Evolutionary conservation across 2,329 filamentous ascomycete species (phyloP), one percentile per base, ranked within the genome.

Genomic region (Pseudogymnoascus sp.): DNA sequence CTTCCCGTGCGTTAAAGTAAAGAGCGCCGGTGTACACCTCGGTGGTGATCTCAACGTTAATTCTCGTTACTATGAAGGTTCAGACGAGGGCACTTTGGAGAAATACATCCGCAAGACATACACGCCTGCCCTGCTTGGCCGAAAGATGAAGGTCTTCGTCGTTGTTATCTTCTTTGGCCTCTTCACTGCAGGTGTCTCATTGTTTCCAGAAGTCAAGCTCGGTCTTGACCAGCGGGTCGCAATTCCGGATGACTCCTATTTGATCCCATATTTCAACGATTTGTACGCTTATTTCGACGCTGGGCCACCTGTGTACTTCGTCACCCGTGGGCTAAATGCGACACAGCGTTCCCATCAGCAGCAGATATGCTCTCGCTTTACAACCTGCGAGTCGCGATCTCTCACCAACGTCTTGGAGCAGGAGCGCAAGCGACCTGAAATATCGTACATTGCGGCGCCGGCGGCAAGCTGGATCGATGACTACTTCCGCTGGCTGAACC

Each of bases 391-490:
- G 68, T 81, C 87, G 39, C 84, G 89, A 65, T 97, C 93, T 0
- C 80, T 99, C 3, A 86, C 92, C 41, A 97, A 96, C 72, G 87
- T 96, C 1, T 81, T 99, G 4, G 96, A 99, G 74, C 90, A 95
- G 69, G 96, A 99, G 77, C 87, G 95, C 10, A 98, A 97, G 78
- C 86, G 95, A 39, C 84, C 92, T 0, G 85, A 96, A 6, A 81
- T 93, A 1, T 97, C 92, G 0, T 98, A 92, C 75, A 91, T 99
- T 69, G 84, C 92, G 6, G 88, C 93, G 8, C 90, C 92, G 0
- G 88, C 93, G 0, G 95, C 96, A 2, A 97, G 90, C 75, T 99
- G 95, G 95, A 84, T 99, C 16, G 95, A 99, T 69, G 95, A 99
- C 73, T 98, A 92, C 77, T 92, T 98, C 77, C 83, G 91, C 65